Base-by-base conservation (phyloP, 306 rosid species). In the Comarum palustre region DNA sequence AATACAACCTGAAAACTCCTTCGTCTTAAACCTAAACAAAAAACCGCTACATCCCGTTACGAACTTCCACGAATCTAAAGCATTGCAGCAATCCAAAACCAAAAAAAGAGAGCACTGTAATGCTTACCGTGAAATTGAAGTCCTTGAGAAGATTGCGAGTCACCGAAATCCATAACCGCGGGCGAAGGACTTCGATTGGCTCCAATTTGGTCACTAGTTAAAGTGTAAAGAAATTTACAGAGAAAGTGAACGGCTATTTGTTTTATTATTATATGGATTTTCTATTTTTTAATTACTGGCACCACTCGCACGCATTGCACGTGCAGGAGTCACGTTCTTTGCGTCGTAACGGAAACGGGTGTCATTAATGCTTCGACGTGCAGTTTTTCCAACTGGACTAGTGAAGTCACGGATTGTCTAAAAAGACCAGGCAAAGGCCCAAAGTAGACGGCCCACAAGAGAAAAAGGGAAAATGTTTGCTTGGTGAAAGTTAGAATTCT, bases 251-350 rank as follows among this genome's bases (percentile, higher is more conserved):
- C 75, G 67, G 75, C 67, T 72, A 72, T 31, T 71, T 10, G 54
- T 39, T 25, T 9, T 9, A 16, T 57, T 14, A 71, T 52, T 38
- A 24, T 57, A 34, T 2, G 7, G 19, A 27, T 61, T 57, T 57
- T 43, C 67, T 16, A 1, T 17, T 9, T 72, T 72, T 72, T 42
- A 10, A 72, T 72, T 58, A 16, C 75, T 42, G 75, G 75, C 57
- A 67, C 75, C 67, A 4, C 0, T 1, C 12, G 1, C 65, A 12
- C 66, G 66, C 10, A 31, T 20, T 27, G 48, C 75, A 29, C 14
- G 43, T 57, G 67, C 25, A 4, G 10, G 27, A 19, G 41, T 71
- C 19, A 39, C 27, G 75, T 55, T 41, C 12, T 39, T 31, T 39
- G 29, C 22, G 66, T 12, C 16, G 17, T 25, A 69, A 68, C 59